Percentiles rank a stretch among this genome's conserved stretches.
phyloP scores from a whole-genome alignment of 345 rosid species.

The Populus ilicifolia region DNA sequence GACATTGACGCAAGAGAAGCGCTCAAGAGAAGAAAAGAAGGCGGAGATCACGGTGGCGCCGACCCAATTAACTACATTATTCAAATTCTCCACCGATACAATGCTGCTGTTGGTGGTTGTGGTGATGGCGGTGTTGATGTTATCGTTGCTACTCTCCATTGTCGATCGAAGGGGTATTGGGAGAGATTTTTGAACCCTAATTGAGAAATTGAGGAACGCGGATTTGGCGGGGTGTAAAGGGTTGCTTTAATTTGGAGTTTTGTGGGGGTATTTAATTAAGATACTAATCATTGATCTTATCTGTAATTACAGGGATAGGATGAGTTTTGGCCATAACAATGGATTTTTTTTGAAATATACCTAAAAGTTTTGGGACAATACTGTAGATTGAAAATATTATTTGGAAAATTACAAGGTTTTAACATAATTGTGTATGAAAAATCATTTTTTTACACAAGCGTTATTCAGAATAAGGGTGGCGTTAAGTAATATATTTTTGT shows the following conservation, averaged over 20 bases:
- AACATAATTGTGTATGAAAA: too few species aligned
- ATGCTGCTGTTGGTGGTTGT: slow-evolving; percentile 21
- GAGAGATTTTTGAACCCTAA: background rate
- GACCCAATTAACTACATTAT: slow-evolving; percentile 63
- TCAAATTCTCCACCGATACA: slow-evolving; percentile 42
- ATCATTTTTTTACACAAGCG: too few species aligned
- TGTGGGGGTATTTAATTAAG: background rate
- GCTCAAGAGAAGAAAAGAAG: slow-evolving; percentile 85
- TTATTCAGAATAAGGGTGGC: too few species aligned
- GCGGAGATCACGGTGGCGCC: slow-evolving; percentile 70
- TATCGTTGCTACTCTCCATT: slow-evolving; percentile 20
- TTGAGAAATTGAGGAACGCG: background rate
- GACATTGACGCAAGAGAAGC: slow-evolving; percentile 81
- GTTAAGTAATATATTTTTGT: too few species aligned
- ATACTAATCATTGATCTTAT: background rate
- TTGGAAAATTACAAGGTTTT: too few species aligned
- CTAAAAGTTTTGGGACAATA: too few species aligned
- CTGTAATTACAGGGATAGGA: background rate
- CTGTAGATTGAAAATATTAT: too few species aligned
- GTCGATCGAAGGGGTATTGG: background rate
- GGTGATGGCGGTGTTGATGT: background rate
- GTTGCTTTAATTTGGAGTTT: background rate
- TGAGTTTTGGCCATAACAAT: background rate
- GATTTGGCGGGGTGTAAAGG: too few species aligned
- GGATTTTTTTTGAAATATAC: too few species aligned